Evolutionary conservation across 495 filamentous ascomycete genomes (phyloP).

Genomic region (Tuber melanosporum): DNA sequence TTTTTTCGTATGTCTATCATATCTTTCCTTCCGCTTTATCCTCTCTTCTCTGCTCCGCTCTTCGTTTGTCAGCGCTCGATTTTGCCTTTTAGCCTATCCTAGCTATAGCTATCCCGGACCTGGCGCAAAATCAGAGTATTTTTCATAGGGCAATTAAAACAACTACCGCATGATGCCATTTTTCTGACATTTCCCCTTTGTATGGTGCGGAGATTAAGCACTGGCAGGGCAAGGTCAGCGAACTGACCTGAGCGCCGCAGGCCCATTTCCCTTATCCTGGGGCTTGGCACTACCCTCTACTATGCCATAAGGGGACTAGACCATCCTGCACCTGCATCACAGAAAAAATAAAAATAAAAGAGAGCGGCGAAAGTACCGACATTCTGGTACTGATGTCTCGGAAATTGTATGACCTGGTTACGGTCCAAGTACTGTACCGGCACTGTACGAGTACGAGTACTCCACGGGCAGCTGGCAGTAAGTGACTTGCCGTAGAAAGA

Average conservation of each 20-base stretch:
- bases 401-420: neutral
- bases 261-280: neutral
- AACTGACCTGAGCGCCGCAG: neutral
- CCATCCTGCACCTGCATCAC: neutral
- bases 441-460: too few species aligned
- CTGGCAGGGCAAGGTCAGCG: neutral
- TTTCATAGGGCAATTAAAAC: neutral
- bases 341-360: neutral
- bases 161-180: neutral
- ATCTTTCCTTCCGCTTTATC: neutral
- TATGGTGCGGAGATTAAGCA: neutral
- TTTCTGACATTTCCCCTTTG: neutral
- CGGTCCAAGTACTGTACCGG: too few species aligned
- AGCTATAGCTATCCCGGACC: neutral
- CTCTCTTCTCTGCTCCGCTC: neutral
- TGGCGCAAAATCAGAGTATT: neutral
- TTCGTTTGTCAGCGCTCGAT: neutral
- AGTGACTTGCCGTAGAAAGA: too few species aligned
- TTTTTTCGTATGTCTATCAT: neutral
- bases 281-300: neutral
- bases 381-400: neutral
- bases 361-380: neutral
- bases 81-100: neutral
- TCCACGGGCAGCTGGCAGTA: too few species aligned
- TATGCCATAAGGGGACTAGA: neutral